Evolutionary conservation across 495 filamentous ascomycete species (phyloP), one percentile per base, ranked within the genome.

Genomic region (Terfezia claveryi): DNA sequence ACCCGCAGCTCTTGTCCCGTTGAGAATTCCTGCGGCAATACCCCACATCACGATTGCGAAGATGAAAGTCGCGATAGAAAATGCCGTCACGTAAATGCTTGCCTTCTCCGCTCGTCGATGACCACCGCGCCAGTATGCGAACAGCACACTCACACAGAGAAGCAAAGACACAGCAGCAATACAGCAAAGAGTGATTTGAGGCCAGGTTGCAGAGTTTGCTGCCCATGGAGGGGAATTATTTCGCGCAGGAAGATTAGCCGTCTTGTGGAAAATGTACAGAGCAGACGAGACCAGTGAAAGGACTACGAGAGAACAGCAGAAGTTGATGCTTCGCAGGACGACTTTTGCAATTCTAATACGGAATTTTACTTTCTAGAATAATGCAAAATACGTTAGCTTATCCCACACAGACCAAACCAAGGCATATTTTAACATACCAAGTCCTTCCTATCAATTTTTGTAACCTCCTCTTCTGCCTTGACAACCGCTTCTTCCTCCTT

Each of bases 1-100:
- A 60, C 80, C 81, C 64, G 77, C 80, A 58, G 75, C 71, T 63
- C 83, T 82, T 38, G 76, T 78, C 62, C 79, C 75, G 64, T 94
- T 81, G 58, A 94, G 78, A 57, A 95, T 72, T 53, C 80, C 88
- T 8, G 87, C 89, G 17, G 81, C 87, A 36, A 87, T 74, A 37
- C 81, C 80, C 91, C 91, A 98, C 75, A 98, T 86, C 62, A 93
- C 70, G 58, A 93, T 83, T 63, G 81, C 91, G 68, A 95, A 87
- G 57, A 85, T 80, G 74, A 96, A 99, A 73, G 87, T 94, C 57
- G 77, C 79, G 50, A 95, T 80, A 11, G 89, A 82, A 66, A 96
- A 92, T 51, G 84, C 72, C 16, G 87, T 91, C 72, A 94, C 94
- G 74, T 95, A 96, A 57, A 94, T 75, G 37, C 85, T 85, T 20